A percentile compares a stretch with the other conserved stretches of the same genome.
phyloP scores from a whole-genome alignment of 768 basidiomycete species.

The Hypholoma fasciculare region DNA sequence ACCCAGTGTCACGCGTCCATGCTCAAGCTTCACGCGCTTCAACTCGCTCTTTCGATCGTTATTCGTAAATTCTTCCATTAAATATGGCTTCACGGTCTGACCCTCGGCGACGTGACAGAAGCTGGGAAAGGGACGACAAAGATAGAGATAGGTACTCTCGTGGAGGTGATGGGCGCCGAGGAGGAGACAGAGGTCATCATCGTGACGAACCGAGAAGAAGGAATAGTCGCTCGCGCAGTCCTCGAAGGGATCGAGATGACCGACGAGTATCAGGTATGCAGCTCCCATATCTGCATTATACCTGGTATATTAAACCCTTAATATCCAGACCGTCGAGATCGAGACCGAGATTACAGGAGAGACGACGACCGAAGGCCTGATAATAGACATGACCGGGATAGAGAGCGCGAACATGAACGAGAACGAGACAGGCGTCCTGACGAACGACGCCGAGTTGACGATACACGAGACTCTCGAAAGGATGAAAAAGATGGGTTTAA shows the following conservation, averaged over 20 bases:
- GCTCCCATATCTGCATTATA: not conserved
- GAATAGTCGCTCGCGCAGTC: conserved; percentile 53
- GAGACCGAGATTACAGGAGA: conserved; percentile 30
- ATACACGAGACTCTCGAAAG: conserved; percentile 33
- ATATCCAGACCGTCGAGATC: conserved; percentile 23
- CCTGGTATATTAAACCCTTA: not conserved
- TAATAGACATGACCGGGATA: conserved; percentile 32
- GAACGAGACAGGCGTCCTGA: conserved; percentile 32
- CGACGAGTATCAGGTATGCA: conserved; percentile 16
- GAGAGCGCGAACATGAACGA: conserved; percentile 12
- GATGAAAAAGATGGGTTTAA: conserved; percentile 29
- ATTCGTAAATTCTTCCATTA: not conserved
- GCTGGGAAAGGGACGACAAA: conserved; percentile 62
- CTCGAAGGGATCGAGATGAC: conserved; percentile 30
- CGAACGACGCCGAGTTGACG: conserved; percentile 34
- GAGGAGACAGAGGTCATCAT: conserved; percentile 31
- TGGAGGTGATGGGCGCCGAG: conserved; percentile 29
- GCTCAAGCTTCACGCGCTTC: not conserved
- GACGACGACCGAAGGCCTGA: conserved; percentile 43
- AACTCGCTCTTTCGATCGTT: not conserved
- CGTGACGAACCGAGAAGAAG: conserved; percentile 46
- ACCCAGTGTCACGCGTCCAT: not conserved
- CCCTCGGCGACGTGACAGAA: conserved; percentile 58
- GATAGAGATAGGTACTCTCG: conserved; percentile 45
- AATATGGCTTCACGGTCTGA: conserved; percentile 60